Base-by-base conservation (phyloP, 1,284 basidiomycete species). In the Dichomitus squalens region DNA sequence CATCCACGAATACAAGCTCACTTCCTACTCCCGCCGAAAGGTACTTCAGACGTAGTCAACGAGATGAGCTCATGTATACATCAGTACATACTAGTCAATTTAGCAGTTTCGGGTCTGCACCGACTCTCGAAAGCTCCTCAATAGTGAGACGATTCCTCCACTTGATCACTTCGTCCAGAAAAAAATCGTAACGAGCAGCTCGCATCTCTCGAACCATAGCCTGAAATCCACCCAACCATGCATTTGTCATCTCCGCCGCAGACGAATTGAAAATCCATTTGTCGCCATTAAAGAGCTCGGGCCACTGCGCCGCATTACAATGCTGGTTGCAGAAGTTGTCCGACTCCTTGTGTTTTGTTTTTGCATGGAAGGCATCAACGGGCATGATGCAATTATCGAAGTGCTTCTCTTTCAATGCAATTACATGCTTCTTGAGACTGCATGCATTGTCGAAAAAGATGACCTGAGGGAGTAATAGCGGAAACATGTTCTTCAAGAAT, bases 1-100 rank as follows among this genome's bases (percentile, higher is more conserved):
- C 75, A 96, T 99, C 62, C 97, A 99, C 77, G 97, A 99, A 80
- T 99, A 98, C 83, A 95, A 97, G 76, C 87, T 99, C 69, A 98
- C 96, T 49, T 91, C 96, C 47, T 97, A 98, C 74, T 98, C 96
- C n/a, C n/a, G n/a, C n/a, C n/a, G n/a, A n/a, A n/a, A n/a, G n/a
- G n/a, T n/a, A n/a, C n/a, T n/a, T n/a, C n/a, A n/a, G n/a, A n/a
- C n/a, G n/a, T n/a, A n/a, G n/a, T n/a, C n/a, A n/a, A n/a, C n/a
- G n/a, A n/a, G n/a, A n/a, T 11, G 29, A 31, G 29, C 6, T 31
- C 11, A 11, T 31, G 11, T 31, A 31, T 31, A 31, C 29, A 31
- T 31, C 29, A 31, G 11, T 31, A 31, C 29, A 31, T 31, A 31
- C 11, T 31, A 31, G 5, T 31, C n/a, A n/a, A n/a, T n/a, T 31